Percentiles rank a stretch among this genome's conserved stretches.
Conservation (phyloP, 2,329 filamentous ascomycete species). For the Leptodontidium sp. region DNA sequence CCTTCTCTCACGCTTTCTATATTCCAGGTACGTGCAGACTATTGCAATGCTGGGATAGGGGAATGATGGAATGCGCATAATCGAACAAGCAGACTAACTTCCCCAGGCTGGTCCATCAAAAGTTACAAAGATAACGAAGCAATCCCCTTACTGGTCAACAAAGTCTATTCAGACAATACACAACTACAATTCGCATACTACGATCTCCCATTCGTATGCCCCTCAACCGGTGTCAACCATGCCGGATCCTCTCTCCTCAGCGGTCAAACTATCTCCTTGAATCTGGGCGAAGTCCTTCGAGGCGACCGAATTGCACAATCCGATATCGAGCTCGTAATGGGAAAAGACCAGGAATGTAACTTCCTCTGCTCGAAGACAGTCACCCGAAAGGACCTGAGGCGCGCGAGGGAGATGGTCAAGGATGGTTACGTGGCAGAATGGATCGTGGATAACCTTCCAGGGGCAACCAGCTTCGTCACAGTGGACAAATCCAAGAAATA, state of each 20-base stretch:
- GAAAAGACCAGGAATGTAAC: constrained; percentile 75
- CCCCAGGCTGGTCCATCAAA: constrained; percentile 81
- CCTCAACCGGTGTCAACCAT: constrained; percentile 73
- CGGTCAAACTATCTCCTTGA: constrained; percentile 80
- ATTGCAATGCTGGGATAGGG: constrained; percentile 34
- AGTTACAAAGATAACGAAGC: constrained; percentile 79
- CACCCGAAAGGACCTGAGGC: constrained; percentile 68
- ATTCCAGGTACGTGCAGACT: constrained; percentile 71
- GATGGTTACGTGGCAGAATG: constrained; percentile 89
- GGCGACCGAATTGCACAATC: constrained; percentile 87
- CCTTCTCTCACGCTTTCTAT: constrained; percentile 75
- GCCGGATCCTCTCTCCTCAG: constrained; percentile 74
- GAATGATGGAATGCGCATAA: background rate
- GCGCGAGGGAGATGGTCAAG: constrained; percentile 75
- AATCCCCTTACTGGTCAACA: constrained; percentile 89
- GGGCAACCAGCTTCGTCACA: constrained; percentile 87
- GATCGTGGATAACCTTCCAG: constrained; percentile 92
- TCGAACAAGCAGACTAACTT: constrained; percentile 12
- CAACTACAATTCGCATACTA: constrained; percentile 93
- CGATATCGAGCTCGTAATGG: constrained; percentile 83
- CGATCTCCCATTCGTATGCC: constrained; percentile 87
- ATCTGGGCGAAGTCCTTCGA: constrained; percentile 86
- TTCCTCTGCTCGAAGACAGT: constrained; percentile 76
- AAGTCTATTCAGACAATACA: constrained; percentile 88
- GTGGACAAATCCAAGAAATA: constrained; percentile 86